Base-by-base conservation (phyloP, 495 filamentous ascomycete species). In the Xylaria sp. region DNA sequence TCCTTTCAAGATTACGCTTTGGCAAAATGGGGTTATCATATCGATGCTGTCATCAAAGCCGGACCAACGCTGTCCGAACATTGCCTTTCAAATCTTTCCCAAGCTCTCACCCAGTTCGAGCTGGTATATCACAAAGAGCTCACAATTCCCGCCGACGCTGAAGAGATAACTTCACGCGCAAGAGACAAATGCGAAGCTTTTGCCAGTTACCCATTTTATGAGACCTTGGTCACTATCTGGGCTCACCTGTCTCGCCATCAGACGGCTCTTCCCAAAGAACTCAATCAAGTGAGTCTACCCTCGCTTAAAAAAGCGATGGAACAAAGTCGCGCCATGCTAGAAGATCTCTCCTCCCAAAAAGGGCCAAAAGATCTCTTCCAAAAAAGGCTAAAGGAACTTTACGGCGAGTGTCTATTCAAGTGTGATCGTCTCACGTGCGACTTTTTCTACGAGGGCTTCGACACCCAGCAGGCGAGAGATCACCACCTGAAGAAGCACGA, bases 391-490 rank as follows among this genome's bases (percentile, higher is more conserved):
- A 77, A 81, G 58, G 69, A 69, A 12, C 67, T 80, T 46, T 85
- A 85, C 71, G 82, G 83, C 14, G 61, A 76, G 21, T 73, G 77
- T 26, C 55, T 75, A 24, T 82, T 76, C 75, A 85, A 85, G 73
- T 86, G 84, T 71, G 72, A 77, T 11, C 79, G 78, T 43, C 66
- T 83, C 5, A 76, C 72, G 37, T 86, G 84, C 72, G 75, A 72
- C 62, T 82, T 78, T 73, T 86, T 86, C 68, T 73, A 83, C 67
- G 78, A 83, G 70, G 84, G 84, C 4, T 85, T 84, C 71, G 71
- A 75, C 0, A 74, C 72, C n/a, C 65, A 67, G 6, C 65, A 76
- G 19, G 69, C 41, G 24, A 74, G 76, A 5, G 75, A 83, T 17
- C 74, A 73, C 9, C 82, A 85, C 71, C 57, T 75, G 14, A 78